Evolutionary conservation across 2,329 filamentous ascomycete species (phyloP).

Genomic region (Seiridium unicorne): DNA sequence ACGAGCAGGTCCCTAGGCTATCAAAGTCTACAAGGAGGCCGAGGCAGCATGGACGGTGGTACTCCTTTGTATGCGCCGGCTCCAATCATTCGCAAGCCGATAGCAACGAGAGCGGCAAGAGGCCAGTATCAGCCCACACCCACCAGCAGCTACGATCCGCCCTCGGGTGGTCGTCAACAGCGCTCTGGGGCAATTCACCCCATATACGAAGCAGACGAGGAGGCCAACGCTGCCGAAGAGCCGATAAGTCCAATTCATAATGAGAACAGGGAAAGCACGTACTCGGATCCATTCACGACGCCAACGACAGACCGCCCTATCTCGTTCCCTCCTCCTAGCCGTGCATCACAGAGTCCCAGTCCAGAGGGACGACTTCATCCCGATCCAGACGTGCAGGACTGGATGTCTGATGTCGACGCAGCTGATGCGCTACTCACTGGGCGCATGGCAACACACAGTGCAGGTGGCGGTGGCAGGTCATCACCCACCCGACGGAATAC

Average conservation of each 20-base stretch:
- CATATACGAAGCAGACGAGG: conserved; percentile 59
- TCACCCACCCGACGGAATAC: conserved; percentile 15
- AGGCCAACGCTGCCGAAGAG: conserved; percentile 24
- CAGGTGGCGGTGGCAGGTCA: conserved; percentile 13
- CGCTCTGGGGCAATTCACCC: conserved; percentile 49
- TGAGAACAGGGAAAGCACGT: conserved; percentile 18
- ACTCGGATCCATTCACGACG: conserved; percentile 51
- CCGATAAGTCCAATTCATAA: conserved; percentile 20
- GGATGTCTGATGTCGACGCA: conserved; percentile 56
- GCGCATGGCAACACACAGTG: conserved; percentile 35
- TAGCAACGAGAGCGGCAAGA: conserved; percentile 26
- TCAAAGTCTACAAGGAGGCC: conserved; percentile 43
- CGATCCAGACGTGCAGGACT: conserved; percentile 56
- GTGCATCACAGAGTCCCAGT: conserved; percentile 36
- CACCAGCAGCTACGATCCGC: conserved; percentile 22
- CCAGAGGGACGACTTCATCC: conserved; percentile 33
- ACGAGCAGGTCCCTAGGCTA: conserved; percentile 45
- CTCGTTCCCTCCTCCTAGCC: conserved; percentile 28
- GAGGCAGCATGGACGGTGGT: conserved; percentile 20
- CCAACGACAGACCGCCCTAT: conserved; percentile 30
- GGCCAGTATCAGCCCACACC: conserved; percentile 35
- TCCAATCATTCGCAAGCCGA: conserved; percentile 24
- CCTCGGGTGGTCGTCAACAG: conserved; percentile 17
- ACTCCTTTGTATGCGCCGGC: conserved; percentile 23
- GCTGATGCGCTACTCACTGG: conserved; percentile 49